Conservation (phyloP, 768 basidiomycete species). For the Cubamyces lactineus region DNA sequence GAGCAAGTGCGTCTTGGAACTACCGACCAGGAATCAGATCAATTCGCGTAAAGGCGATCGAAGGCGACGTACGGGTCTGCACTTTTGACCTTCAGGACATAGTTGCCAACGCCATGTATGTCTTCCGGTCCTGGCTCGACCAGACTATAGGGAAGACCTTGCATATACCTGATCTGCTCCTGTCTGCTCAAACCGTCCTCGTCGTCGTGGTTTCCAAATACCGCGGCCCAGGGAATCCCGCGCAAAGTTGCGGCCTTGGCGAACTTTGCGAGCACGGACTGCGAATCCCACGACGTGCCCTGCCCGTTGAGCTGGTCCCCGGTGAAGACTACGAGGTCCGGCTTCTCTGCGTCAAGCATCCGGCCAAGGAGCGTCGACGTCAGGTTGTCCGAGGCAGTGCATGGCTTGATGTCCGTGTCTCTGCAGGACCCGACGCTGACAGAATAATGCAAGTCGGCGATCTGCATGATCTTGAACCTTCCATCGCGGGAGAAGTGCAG, state of each 20-base stretch:
- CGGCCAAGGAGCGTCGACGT: slow-evolving; percentile 73
- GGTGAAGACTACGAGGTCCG: slow-evolving; percentile 88
- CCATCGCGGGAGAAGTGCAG: slow-evolving; percentile 84
- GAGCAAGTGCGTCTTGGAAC: slow-evolving; percentile 86
- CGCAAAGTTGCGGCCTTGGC: slow-evolving; percentile 73
- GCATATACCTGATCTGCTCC: slow-evolving; percentile 71
- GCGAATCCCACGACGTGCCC: slow-evolving; percentile 85
- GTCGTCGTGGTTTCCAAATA: slow-evolving; percentile 95
- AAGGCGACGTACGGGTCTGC: slow-evolving; percentile 70
- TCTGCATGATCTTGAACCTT: slow-evolving; percentile 85
- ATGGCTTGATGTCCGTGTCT: slow-evolving; percentile 61
- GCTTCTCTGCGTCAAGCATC: slow-evolving; percentile 79
- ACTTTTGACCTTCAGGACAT: slow-evolving; percentile 82
- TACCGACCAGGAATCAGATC: slow-evolving; percentile 33
- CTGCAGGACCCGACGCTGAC: slow-evolving; percentile 78
- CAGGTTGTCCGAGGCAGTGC: slow-evolving; percentile 72
- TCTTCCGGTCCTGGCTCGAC: slow-evolving; percentile 80
- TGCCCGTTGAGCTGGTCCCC: slow-evolving; percentile 97
- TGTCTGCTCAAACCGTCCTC: slow-evolving; percentile 66
- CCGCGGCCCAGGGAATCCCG: slow-evolving; percentile 84
- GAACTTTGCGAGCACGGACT: slow-evolving; percentile 89
- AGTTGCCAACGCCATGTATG: slow-evolving; percentile 91
- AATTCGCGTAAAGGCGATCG: not conserved
- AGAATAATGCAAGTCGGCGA: slow-evolving; percentile 94
- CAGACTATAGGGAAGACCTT: slow-evolving; percentile 82